Evolutionary conservation across 768 basidiomycete species (phyloP), one percentile per base, ranked within the genome.

Genomic region (Dacryopinax spathularia): DNA sequence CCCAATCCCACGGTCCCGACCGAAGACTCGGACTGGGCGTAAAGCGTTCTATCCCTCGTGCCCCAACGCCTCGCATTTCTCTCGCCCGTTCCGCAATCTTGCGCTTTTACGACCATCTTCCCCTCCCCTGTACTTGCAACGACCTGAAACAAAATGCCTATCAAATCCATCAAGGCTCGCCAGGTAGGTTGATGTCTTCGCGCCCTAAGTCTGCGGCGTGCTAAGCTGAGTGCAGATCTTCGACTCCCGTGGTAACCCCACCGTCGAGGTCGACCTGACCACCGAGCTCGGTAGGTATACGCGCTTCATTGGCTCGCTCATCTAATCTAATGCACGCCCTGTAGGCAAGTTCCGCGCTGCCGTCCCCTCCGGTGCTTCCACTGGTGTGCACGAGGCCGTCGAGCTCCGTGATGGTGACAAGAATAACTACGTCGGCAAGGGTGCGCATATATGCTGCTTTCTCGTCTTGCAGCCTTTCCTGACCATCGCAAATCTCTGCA

Each of bases 351-450:
- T 85, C 87, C 87, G 91, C 65, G 89, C 92, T 65, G 84, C 91
- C 67, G 96, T 99, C 43, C 96, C 96, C 43, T 97, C 95, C 65
- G 96, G 96, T 75, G 96, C 96, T 41, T 99, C 96, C 64, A 98
- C 96, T 62, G 96, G 96, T 80, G 79, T 90, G 68, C 91, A 99
- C 75, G 96, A 99, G 77, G 96, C 96, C 66, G 91, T 97, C 69
- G 96, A 99, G 78, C 89, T 99, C 76, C 91, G 96, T 69, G 96
- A 99, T 76, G 88, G 87, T 67, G 94, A 92, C 80, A 96, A 96
- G 78, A 77, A 76, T 68, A 84, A 84, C 71, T 99, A 96, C 74
- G 83, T 96, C 70, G 96, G 96, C 72, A 99, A 98, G 81, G 95
- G 95, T 88, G 70, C 65, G 82, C 67, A 48, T 20, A 31, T 43